Evolutionary conservation across 2,329 filamentous ascomycete species (phyloP).

Genomic region (Penicillium sp.): DNA sequence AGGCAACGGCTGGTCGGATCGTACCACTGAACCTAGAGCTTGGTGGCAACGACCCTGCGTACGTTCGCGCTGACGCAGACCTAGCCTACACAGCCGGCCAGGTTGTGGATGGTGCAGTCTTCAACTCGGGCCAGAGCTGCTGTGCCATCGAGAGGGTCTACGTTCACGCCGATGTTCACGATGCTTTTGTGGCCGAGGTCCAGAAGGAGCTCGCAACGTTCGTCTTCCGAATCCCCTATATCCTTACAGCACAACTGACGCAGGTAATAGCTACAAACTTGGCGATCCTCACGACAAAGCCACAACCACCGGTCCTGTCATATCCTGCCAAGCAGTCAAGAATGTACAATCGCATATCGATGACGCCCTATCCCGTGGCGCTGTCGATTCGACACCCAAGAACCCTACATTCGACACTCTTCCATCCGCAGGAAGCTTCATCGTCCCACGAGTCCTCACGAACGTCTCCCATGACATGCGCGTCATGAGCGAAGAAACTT

Average conservation of each 20-base stretch:
- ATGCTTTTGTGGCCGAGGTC: constrained; percentile 77
- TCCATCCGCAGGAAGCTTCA: constrained; percentile 78
- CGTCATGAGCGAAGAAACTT: constrained; percentile 91
- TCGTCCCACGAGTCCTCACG: constrained; percentile 78
- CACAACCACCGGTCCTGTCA: constrained; percentile 83
- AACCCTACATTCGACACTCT: constrained; percentile 74
- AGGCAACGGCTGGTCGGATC: constrained; percentile 78
- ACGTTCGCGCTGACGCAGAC: constrained; percentile 81
- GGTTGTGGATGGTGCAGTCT: constrained; percentile 87
- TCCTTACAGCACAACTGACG: not conserved
- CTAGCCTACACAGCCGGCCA: constrained; percentile 86
- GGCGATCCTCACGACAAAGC: constrained; percentile 77
- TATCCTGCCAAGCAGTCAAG: constrained; percentile 76
- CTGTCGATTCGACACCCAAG: constrained; percentile 76
- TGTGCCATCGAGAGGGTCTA: constrained; percentile 89
- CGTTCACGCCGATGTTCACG: constrained; percentile 80
- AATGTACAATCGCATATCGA: constrained; percentile 77
- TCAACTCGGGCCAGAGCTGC: constrained; percentile 95
- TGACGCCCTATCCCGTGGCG: constrained; percentile 81
- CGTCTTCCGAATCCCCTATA: not conserved
- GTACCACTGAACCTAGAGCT: constrained; percentile 86
- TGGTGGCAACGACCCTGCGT: constrained; percentile 90
- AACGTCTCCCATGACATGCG: constrained; percentile 79
- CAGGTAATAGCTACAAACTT: constrained; percentile 35
- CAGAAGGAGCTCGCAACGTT: constrained; percentile 74